A percentile compares a stretch with the other conserved stretches of the same genome.
phyloP scores from a whole-genome alignment of 1,139 yeast genomes.

The Taphrina wiesneri region DNA sequence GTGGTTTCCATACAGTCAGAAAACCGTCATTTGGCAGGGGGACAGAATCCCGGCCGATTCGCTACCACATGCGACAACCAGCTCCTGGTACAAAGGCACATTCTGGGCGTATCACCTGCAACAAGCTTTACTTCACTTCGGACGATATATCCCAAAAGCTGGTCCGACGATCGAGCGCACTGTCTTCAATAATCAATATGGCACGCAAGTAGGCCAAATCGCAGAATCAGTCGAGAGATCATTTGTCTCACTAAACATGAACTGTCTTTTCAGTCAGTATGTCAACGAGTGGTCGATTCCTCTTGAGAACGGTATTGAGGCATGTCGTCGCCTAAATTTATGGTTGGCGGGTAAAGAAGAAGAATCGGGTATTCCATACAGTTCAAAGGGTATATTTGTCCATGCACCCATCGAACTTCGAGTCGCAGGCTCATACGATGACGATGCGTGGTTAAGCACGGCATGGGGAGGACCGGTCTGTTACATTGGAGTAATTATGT shows the following conservation, averaged over 20 bases:
- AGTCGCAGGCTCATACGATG: conserved; percentile 53
- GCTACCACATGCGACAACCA: conserved; percentile 73
- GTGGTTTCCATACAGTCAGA: conserved; percentile 95
- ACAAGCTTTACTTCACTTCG: conserved; percentile 71
- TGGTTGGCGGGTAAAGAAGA: conserved; percentile 52
- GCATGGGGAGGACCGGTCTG: conserved; percentile 62
- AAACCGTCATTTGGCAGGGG: conserved; percentile 90
- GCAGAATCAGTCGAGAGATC: conserved; percentile 71
- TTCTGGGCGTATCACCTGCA: conserved; percentile 55
- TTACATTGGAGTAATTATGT: conserved; percentile 91
- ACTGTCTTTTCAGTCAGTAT: conserved; percentile 88
- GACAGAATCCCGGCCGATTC: conserved; percentile 64
- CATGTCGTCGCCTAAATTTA: conserved; percentile 52
- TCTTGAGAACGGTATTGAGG: conserved; percentile 67
- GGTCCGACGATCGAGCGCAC: conserved; percentile 84
- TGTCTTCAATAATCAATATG: conserved; percentile 82
- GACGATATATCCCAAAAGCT: conserved; percentile 65
- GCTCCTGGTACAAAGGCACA: conserved; percentile 70
- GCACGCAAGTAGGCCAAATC: conserved; percentile 54
- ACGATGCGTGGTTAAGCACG: conserved; percentile 50
- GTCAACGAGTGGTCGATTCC: conserved; percentile 98
- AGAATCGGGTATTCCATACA: conserved; percentile 63
- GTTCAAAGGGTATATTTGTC: conserved; percentile 65
- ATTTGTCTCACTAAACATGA: conserved; percentile 90
- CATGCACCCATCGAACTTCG: conserved; percentile 96